Percentiles rank a stretch among this genome's conserved stretches.
These are phyloP conservation scores for Tulasnella sp. DNA, from an alignment of 768 basidiomycete species.

Conservation along the genomic window DNA sequence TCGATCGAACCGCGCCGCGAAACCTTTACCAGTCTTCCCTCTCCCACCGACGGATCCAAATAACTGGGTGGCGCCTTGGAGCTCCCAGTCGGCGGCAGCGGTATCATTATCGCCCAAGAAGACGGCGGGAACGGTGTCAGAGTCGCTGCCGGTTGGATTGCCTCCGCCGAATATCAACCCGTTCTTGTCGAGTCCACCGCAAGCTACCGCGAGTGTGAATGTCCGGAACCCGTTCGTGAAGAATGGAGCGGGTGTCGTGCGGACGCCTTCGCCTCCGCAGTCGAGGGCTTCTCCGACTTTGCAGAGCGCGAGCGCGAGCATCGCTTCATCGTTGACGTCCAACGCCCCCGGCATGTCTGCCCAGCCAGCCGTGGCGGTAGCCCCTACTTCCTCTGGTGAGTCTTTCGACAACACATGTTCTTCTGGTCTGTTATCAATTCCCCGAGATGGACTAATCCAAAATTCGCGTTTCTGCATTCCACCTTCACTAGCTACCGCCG, in stretches of 20 bases:
- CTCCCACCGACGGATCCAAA: neutral
- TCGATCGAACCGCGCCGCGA: slow-evolving; percentile 10
- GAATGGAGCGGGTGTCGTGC: too few relatives aligned
- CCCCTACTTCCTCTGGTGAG: neutral
- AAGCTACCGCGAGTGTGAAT: too few relatives aligned
- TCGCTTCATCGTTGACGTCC: too few relatives aligned
- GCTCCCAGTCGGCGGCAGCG: neutral
- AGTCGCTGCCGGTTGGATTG: neutral
- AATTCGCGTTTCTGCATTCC: neutral
- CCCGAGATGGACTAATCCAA: neutral
- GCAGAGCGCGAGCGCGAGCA: too few relatives aligned
- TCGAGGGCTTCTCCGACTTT: too few relatives aligned
- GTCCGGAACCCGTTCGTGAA: too few relatives aligned
- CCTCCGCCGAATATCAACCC: neutral
- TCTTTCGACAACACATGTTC: neutral
- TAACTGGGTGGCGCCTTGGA: slow-evolving; percentile 12
- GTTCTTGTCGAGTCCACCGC: neutral
- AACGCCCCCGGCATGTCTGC: too few relatives aligned
- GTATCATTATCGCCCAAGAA: neutral
- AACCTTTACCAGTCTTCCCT: slow-evolving; percentile 6
- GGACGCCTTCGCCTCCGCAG: neutral
- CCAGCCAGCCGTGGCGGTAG: neutral
- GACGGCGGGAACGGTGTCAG: neutral
- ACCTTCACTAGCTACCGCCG: slow-evolving; percentile 17
- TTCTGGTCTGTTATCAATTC: neutral